Base-by-base conservation (phyloP, 441 rosid genomes). In the Pelargonium australe region DNA sequence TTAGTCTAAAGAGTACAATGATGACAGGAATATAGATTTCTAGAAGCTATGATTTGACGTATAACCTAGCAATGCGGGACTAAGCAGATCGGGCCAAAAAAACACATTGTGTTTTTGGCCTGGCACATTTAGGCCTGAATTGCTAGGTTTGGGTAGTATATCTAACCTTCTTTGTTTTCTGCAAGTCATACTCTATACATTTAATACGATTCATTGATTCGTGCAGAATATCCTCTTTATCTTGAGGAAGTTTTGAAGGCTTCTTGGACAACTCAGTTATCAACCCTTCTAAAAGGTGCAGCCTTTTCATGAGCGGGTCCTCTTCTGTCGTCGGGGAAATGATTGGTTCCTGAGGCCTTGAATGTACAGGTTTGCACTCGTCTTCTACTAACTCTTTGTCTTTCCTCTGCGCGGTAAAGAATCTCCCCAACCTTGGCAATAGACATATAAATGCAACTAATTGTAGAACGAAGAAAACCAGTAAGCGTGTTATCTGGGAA, bases 191-290 rank as follows among this genome's bases (percentile, higher is more conserved):
- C 71, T 95, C 99, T 28, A 95, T 95, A 69, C 78, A 82, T 82
- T 76, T 91, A 66, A 91, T 92, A 62, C 99, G 91, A 74, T 75
- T 83, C 84, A 92, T 70, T 2, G 96, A 95, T 68, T 92, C 96
- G 28, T 77, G 91, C 76, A 95, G 89, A 78, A 95, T 91, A 75
- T 85, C 81, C 37, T 92, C 97, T 80, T 95, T 92, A 79, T 90
- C 97, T 7, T 85, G 90, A 70, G 99, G 97, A 73, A 90, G 92
- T 51, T 76, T 83, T 72, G 85, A 75, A n/a, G 89, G 96, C 75
- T 84, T 92, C 53, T 81, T 83, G 71, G 61, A 77, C 70, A 92
- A 85, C 73, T 89, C 97, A 62, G 86, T 77, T 34, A 95, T 87
- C 87, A 87, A 72, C 17, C 71, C 72, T 79, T 91, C 99, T 75